Percentiles rank a stretch among this genome's conserved stretches.
phyloP scores from a whole-genome alignment of 768 basidiomycete species.

The Cystobasidium tubakii region DNA sequence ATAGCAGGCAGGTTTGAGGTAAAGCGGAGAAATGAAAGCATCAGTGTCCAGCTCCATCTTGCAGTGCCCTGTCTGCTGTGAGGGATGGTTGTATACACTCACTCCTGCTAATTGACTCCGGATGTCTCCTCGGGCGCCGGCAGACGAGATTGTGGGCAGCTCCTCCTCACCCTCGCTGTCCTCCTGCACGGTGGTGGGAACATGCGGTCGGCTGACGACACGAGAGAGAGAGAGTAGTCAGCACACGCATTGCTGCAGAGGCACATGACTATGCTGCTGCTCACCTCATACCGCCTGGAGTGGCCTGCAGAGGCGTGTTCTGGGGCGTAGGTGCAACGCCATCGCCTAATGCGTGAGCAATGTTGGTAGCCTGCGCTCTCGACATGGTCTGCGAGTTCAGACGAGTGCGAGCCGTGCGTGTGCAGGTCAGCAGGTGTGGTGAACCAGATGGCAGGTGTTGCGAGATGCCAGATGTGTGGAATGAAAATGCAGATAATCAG shows the following conservation, averaged over 20 bases:
- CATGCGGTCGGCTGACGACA: constrained; percentile 41
- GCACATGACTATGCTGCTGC: too few relatives aligned
- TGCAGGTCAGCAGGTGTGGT: not conserved
- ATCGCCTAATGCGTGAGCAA: constrained; percentile 30
- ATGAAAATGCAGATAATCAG: not conserved
- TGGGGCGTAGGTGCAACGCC: constrained; percentile 30
- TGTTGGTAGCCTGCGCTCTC: constrained; percentile 33
- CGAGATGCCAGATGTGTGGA: not conserved
- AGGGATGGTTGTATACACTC: not conserved
- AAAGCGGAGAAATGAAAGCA: not conserved
- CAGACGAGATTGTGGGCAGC: constrained; percentile 42
- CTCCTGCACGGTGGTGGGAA: constrained; percentile 45
- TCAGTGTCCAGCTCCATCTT: not conserved
- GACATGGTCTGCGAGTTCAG: constrained; percentile 9
- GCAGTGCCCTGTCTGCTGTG: too few relatives aligned
- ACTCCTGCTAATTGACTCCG: constrained; percentile 42
- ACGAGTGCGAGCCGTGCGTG: not conserved
- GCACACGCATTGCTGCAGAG: too few relatives aligned
- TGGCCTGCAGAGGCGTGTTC: constrained; percentile 34
- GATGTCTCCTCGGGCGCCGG: constrained; percentile 36
- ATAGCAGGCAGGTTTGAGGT: not conserved
- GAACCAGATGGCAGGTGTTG: not conserved
- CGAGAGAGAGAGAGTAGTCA: not conserved
- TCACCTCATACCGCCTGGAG: constrained; percentile 34
- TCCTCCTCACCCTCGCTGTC: constrained; percentile 44